Evolutionary conservation across 2,329 filamentous ascomycete genomes (phyloP).

Genomic region (Lizonia empirigonia): DNA sequence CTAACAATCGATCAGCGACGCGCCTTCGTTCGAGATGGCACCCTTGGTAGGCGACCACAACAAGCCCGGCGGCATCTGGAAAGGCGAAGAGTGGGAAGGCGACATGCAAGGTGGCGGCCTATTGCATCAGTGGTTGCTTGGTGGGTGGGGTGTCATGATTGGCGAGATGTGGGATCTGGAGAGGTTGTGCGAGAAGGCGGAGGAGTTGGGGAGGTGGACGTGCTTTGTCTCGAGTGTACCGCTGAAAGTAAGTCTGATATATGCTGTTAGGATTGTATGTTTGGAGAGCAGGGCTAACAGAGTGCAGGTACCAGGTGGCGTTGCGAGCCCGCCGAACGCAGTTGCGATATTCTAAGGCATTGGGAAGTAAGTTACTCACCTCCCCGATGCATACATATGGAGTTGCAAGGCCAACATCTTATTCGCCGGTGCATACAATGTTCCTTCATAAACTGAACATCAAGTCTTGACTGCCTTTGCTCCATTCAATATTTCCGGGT

Average conservation of each 20-base stretch:
- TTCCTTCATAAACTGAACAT: too few relatives aligned
- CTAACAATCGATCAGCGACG: too few relatives aligned
- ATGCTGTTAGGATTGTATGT: background rate
- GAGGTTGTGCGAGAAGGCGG: slow-evolving; percentile 59
- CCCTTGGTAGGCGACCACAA: slow-evolving; percentile 47
- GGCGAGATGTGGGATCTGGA: slow-evolving; percentile 56
- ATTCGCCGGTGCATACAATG: too few relatives aligned
- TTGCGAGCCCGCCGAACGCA: slow-evolving; percentile 47
- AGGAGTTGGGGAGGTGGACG: slow-evolving; percentile 58
- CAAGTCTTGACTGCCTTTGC: too few relatives aligned
- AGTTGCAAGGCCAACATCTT: too few relatives aligned
- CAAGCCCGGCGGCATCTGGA: slow-evolving; percentile 41
- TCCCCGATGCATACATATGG: too few relatives aligned
- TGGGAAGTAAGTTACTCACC: too few relatives aligned
- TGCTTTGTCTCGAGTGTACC: slow-evolving; percentile 68
- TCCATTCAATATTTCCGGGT: too few relatives aligned
- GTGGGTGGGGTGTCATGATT: slow-evolving; percentile 47
- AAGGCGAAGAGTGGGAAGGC: slow-evolving; percentile 41
- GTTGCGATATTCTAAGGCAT: slow-evolving; percentile 43
- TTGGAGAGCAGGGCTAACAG: slow-evolving; percentile 10
- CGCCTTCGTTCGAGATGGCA: slow-evolving; percentile 53
- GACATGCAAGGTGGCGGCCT: slow-evolving; percentile 46
- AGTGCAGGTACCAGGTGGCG: slow-evolving; percentile 55
- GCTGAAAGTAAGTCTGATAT: slow-evolving; percentile 53
- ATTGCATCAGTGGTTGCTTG: slow-evolving; percentile 43